Base-by-base conservation (phyloP, 306 rosid species). In the Rosa rugosa region DNA sequence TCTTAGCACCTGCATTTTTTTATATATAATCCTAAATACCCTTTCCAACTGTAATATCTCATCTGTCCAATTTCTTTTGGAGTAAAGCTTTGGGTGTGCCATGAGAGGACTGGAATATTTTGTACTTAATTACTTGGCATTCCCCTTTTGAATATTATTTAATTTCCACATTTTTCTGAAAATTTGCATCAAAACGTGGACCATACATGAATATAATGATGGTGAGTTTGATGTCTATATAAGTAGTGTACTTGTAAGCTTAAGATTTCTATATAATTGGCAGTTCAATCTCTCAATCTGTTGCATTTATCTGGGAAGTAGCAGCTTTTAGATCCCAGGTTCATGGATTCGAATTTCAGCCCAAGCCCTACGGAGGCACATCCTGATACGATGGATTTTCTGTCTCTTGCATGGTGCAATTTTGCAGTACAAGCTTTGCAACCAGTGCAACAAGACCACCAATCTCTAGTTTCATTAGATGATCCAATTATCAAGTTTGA, bases 341-440 rank as follows among this genome's bases (percentile, higher is more conserved):
- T 20, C 41, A 91, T 90, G 97, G 82, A 87, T 71, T 81, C 80
- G 10, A 76, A 79, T 57, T 83, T 82, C 75, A 90, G 82, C 85
- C 84, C 86, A 75, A 84, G 89, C 51, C 94, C 94, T 80, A 86
- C 98, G 11, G 89, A 89, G 76, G 93, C 99, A 56, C 92, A 93
- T 66, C 97, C 98, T 0, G 96, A 96, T 64, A 85, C 93, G 11
- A 87, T 89, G 98, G 99, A 96, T 87, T 85, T 96, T 78, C 91
- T 96, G 46, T 93, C 98, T 42, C 84, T 62, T 65, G 96, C 98
- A 18, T 93, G 96, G 98, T 96, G 96, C 83, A 84, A 89, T 83
- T 91, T 93, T 71, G 97, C 98, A 13, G 98, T 93, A 22, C 97
- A 96, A 86, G 73, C 98, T 73, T 84, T 96, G 17, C 89, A 91